These are phyloP conservation scores for Yamadazyma songkhlaensis DNA, from an alignment of 1,139 yeast genomes.

Conservation along the genomic window DNA sequence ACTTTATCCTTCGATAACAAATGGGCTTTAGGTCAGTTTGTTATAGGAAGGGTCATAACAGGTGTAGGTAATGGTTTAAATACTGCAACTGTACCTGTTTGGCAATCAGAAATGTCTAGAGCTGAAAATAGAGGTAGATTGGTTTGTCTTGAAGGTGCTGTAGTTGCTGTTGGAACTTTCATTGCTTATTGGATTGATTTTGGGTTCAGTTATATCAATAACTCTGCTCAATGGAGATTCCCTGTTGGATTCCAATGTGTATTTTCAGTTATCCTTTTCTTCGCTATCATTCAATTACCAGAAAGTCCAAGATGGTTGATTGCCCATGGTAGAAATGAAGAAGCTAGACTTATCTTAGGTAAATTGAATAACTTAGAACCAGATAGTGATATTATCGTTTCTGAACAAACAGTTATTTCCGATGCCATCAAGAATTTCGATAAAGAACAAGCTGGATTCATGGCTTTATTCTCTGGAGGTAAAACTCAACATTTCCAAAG, in stretches of 20 bases:
- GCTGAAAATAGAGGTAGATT: conserved; percentile 71
- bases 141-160: conserved; percentile 68
- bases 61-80: conserved; percentile 79
- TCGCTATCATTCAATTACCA: conserved; percentile 44
- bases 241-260: conserved; percentile 46
- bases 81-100: conserved; percentile 78
- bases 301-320: conserved; percentile 79
- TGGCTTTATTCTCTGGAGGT: conserved; percentile 58
- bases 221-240: conserved; percentile 44
- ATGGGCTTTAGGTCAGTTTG: conserved; percentile 61
- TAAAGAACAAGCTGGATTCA: conserved; percentile 36
- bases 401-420: conserved; percentile 39
- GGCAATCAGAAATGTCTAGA: conserved; percentile 77
- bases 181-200: conserved; percentile 78
- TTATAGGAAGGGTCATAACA: conserved; percentile 72
- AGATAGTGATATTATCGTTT: conserved; percentile 46
- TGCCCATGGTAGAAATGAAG: conserved; percentile 48
- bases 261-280: conserved; percentile 35
- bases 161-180: conserved; percentile 68
- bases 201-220: conserved; percentile 57
- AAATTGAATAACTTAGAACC: conserved; percentile 34
- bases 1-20: conserved; percentile 50
- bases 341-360: conserved; percentile 44
- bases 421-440: conserved; percentile 43
- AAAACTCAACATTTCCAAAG: conserved; percentile 55